Conservation (phyloP, 2,329 filamentous ascomycete genomes). For the Neopestalotiopsis sp. region DNA sequence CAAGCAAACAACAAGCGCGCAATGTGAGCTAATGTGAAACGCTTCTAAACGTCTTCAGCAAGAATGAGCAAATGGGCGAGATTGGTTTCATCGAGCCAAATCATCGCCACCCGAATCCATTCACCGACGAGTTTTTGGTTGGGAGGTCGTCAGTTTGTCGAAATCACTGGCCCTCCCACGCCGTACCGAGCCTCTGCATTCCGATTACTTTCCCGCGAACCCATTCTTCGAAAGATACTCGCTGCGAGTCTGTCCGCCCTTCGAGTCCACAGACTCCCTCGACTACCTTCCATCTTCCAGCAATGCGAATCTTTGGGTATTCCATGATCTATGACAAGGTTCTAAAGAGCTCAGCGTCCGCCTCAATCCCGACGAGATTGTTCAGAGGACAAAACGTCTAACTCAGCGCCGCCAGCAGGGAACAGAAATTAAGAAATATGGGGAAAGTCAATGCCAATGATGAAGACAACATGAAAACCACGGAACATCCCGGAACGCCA, state of each 20-base stretch:
- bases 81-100: neutral
- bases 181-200: neutral
- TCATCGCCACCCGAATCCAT: neutral
- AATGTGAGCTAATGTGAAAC: neutral
- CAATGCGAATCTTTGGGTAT: conserved; percentile 14
- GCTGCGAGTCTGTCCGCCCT: neutral
- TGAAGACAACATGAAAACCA: neutral
- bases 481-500: neutral
- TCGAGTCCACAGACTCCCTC: neutral
- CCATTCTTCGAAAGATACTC: neutral
- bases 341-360: conserved; percentile 4
- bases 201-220: neutral
- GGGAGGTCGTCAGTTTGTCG: neutral
- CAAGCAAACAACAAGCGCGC: neutral
- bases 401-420: neutral
- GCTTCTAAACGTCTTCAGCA: neutral
- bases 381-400: neutral
- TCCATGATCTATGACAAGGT: conserved; percentile 15
- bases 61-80: neutral
- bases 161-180: neutral
- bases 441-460: neutral
- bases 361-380: neutral
- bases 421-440: neutral
- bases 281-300: neutral
- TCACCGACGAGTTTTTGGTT: neutral